Percentiles rank a stretch among this genome's conserved stretches.
These are phyloP conservation scores for Leishmania tarentolae DNA, from an alignment of 208 protist genomes.

Conservation along the genomic window DNA sequence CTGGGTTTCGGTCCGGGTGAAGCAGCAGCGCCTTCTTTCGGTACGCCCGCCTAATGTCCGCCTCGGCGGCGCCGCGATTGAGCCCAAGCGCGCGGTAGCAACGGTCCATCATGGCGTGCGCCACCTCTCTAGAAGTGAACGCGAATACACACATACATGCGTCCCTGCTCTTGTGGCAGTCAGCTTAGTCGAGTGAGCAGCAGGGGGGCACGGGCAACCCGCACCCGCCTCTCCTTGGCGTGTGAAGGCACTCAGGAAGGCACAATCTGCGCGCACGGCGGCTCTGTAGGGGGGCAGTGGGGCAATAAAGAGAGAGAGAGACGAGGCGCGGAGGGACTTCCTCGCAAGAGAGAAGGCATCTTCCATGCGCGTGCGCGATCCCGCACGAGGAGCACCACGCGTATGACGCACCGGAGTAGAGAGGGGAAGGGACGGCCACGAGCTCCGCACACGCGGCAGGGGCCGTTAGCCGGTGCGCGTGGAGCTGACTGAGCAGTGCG, in stretches of 20 bases:
- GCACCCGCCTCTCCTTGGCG: not conserved
- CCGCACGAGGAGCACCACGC: not conserved
- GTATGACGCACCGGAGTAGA: not conserved
- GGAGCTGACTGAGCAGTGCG: not conserved
- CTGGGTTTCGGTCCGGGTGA: slow-evolving; percentile 94
- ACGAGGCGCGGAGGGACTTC: too few relatives aligned
- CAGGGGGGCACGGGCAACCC: not conserved
- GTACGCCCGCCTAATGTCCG: slow-evolving; percentile 92
- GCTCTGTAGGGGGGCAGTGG: not conserved
- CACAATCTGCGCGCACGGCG: not conserved
- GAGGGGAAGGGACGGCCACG: too few relatives aligned
- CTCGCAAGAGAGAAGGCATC: not conserved
- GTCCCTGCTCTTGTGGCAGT: too few relatives aligned
- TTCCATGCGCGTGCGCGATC: too few relatives aligned
- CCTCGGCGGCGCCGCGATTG: slow-evolving; percentile 61
- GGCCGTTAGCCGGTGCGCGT: not conserved
- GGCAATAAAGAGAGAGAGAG: not conserved
- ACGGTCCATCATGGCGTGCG: slow-evolving; percentile 10
- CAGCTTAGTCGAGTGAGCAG: not conserved
- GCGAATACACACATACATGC: not conserved
- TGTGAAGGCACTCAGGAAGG: not conserved
- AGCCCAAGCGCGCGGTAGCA: slow-evolving; percentile 76
- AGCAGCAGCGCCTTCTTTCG: slow-evolving; percentile 88
- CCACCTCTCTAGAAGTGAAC: not conserved
- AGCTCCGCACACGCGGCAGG: not conserved